Conservation (phyloP, 495 filamentous ascomycete genomes). For the Letharia columbiana region DNA sequence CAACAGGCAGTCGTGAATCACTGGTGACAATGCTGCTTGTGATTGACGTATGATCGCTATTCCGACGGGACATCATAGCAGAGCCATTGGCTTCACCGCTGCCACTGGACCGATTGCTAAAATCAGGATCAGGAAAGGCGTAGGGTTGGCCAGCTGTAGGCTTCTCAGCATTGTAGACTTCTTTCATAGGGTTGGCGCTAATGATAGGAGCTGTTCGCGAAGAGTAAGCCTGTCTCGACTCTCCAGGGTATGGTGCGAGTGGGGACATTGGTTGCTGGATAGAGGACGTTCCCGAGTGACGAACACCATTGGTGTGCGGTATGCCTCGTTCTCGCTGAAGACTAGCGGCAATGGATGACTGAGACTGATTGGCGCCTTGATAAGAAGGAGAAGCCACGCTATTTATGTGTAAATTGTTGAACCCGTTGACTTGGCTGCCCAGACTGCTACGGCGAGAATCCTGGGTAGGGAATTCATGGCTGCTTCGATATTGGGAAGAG, state of each 20-base stretch:
- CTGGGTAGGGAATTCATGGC: conserved; percentile 37
- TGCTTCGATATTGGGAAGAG: conserved; percentile 37
- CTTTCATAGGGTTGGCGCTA: conserved; percentile 65
- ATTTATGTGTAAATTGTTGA: conserved; percentile 60
- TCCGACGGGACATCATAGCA: conserved; percentile 51
- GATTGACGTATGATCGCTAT: conserved; percentile 64
- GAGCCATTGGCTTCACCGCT: conserved; percentile 38
- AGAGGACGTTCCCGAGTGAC: conserved; percentile 41
- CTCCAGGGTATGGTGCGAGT: conserved; percentile 38
- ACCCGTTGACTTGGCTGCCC: conserved; percentile 67
- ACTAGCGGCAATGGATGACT: conserved; percentile 61
- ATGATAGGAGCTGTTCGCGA: conserved; percentile 66
- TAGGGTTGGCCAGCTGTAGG: conserved; percentile 76
- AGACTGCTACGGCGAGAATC: conserved; percentile 67
- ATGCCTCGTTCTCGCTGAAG: conserved; percentile 50
- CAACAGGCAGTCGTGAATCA: conserved; percentile 60
- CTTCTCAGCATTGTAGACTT: conserved; percentile 70
- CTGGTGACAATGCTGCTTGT: conserved; percentile 64
- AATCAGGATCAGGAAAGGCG: conserved; percentile 72
- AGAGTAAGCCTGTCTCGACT: conserved; percentile 45
- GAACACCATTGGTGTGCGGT: conserved; percentile 48
- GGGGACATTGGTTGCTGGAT: conserved; percentile 40
- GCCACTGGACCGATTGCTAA: conserved; percentile 42
- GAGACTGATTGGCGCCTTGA: conserved; percentile 66
- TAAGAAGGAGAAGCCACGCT: conserved; percentile 53